Percentiles rank a stretch among this genome's conserved stretches.
These are phyloP conservation scores for Beauveria scarabaeidicola DNA, from an alignment of 2,329 filamentous ascomycete species.

Conservation along the genomic window DNA sequence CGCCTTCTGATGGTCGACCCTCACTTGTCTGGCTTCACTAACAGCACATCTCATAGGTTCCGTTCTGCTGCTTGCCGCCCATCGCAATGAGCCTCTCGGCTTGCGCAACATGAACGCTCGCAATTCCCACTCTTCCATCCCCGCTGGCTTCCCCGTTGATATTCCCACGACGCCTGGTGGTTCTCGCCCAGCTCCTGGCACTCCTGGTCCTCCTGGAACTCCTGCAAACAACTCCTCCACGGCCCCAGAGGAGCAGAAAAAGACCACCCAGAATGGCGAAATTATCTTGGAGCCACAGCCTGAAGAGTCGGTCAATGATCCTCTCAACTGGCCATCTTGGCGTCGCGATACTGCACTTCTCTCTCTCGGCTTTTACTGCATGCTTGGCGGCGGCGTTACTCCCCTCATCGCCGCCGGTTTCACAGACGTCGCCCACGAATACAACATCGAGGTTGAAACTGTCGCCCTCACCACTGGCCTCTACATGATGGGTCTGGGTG, in stretches of 20 bases:
- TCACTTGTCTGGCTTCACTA: background rate
- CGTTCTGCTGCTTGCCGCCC: conserved; percentile 45
- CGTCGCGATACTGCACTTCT: conserved; percentile 71
- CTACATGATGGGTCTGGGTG: conserved; percentile 86
- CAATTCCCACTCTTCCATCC: conserved; percentile 50
- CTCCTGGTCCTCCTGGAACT: conserved; percentile 7
- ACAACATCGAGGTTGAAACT: conserved; percentile 56
- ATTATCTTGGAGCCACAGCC: conserved; percentile 90
- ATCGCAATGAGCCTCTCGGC: conserved; percentile 52
- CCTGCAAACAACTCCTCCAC: conserved; percentile 9
- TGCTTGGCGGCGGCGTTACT: conserved; percentile 89
- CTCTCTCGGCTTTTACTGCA: conserved; percentile 83
- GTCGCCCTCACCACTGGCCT: conserved; percentile 84
- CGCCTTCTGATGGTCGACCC: too few relatives aligned
- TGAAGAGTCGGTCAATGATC: conserved; percentile 83
- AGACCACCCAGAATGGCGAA: conserved; percentile 70
- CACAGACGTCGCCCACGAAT: conserved; percentile 61
- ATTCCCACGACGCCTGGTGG: conserved; percentile 22
- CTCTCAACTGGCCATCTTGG: conserved; percentile 83
- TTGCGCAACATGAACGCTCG: conserved; percentile 48
- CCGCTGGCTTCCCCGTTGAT: conserved; percentile 34
- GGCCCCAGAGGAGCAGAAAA: conserved; percentile 40
- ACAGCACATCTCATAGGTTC: conserved; percentile 36
- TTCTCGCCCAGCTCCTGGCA: conserved; percentile 13
- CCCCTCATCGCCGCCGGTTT: conserved; percentile 87